phyloP scores from a whole-genome alignment of 176 grass and related monocot species.

The Themeda triandra region DNA sequence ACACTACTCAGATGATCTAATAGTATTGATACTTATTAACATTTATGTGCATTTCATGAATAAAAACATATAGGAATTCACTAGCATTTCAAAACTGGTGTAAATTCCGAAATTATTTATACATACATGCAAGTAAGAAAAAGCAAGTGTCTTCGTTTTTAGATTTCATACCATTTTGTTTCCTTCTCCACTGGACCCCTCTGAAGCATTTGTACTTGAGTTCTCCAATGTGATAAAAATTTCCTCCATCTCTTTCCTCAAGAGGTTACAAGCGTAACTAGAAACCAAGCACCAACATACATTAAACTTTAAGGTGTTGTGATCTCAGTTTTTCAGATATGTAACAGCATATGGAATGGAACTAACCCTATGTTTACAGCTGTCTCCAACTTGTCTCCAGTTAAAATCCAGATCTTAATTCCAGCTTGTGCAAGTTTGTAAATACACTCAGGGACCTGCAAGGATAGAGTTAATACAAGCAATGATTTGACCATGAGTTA shows the following conservation, averaged over 20 bases:
- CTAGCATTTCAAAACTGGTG: slow-evolving; percentile 12
- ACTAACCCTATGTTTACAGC: slow-evolving; percentile 95
- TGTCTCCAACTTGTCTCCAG: slow-evolving; percentile 95
- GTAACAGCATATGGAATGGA: slow-evolving; percentile 1
- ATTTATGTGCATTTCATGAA: not conserved
- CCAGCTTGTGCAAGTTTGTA: slow-evolving; percentile 96
- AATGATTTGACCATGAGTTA: slow-evolving; percentile 7
- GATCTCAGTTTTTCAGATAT: slow-evolving; percentile 15
- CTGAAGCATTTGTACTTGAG: slow-evolving; percentile 27
- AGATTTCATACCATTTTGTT: slow-evolving; percentile 28
- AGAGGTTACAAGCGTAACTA: slow-evolving; percentile 80
- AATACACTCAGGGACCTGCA: slow-evolving; percentile 93
- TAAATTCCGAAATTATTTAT: slow-evolving; percentile 3
- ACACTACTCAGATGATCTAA: not conserved
- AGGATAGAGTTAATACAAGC: not conserved
- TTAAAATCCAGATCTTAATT: slow-evolving; percentile 96
- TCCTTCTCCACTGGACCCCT: slow-evolving; percentile 8
- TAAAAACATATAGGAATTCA: not conserved
- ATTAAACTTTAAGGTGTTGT: slow-evolving; percentile 16
- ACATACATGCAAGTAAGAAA: not conserved
- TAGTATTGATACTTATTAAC: not conserved
- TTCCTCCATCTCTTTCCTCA: slow-evolving; percentile 88
- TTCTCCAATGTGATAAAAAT: slow-evolving; percentile 72
- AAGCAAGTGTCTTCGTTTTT: not conserved
- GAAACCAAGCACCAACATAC: slow-evolving; percentile 35